phyloP scores from a whole-genome alignment of 2,329 filamentous ascomycete genomes.

The Uncinocarpus reesii region DNA sequence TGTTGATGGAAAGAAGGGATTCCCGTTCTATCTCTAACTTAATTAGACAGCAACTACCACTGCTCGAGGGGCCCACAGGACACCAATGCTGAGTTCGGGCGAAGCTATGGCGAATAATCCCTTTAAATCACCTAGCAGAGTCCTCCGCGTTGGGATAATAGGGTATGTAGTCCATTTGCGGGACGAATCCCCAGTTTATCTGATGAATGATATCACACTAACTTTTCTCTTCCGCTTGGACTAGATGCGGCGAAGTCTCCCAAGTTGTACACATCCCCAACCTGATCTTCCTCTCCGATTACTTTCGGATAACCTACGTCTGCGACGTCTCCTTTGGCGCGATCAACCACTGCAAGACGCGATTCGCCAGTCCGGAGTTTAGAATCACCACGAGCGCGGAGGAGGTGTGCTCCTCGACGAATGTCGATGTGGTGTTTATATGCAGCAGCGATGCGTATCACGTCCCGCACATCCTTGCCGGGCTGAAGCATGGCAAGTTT shows the following conservation, averaged over 20 bases:
- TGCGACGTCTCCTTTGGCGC: constrained; percentile 44
- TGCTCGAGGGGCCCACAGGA: too few species aligned
- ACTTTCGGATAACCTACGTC: constrained; percentile 40
- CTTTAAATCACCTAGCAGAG: not conserved
- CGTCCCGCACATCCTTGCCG: constrained; percentile 39
- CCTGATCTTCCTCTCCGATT: constrained; percentile 28
- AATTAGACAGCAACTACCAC: too few species aligned
- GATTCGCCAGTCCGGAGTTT: constrained; percentile 19
- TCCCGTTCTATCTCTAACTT: too few species aligned
- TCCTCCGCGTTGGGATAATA: constrained; percentile 2
- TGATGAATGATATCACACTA: too few species aligned
- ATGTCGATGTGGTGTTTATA: constrained; percentile 45
- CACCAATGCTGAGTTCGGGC: not conserved
- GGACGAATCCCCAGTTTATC: too few species aligned
- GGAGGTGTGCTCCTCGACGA: constrained; percentile 35
- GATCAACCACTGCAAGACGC: constrained; percentile 31
- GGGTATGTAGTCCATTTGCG: too few species aligned
- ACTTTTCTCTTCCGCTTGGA: not conserved
- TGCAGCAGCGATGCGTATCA: constrained; percentile 44
- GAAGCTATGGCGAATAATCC: not conserved
- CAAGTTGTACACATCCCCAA: constrained; percentile 15
- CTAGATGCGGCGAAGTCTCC: constrained; percentile 13
- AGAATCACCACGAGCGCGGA: constrained; percentile 30
- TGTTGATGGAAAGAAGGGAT: too few species aligned
- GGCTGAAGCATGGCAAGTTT: constrained; percentile 36